These are phyloP conservation scores for Debaryomycetaceae sp. DNA, from an alignment of 1,139 yeast genomes.

Conservation along the genomic window DNA sequence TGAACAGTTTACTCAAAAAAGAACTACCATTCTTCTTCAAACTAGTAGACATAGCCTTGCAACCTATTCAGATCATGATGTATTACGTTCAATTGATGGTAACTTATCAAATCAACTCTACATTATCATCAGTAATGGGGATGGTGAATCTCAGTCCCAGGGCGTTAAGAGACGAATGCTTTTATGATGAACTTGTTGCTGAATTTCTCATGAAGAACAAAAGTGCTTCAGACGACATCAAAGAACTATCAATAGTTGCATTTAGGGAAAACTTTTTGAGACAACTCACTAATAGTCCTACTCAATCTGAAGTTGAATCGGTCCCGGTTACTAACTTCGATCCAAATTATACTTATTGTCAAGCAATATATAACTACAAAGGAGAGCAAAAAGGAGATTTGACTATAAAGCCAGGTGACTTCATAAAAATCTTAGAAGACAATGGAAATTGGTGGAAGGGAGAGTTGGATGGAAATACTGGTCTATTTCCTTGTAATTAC, in stretches of 20 bases:
- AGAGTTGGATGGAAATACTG: conserved; percentile 41
- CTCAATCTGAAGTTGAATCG: not conserved
- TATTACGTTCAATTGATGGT: conserved; percentile 29
- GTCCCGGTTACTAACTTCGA: conserved; percentile 1
- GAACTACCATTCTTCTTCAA: conserved; percentile 39
- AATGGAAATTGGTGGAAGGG: conserved; percentile 64
- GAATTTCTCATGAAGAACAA: conserved; percentile 10
- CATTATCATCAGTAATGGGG: conserved; percentile 14
- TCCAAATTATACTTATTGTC: conserved; percentile 16
- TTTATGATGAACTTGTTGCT: conserved; percentile 7
- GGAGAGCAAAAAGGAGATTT: conserved; percentile 45
- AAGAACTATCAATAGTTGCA: conserved; percentile 17
- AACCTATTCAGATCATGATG: conserved; percentile 23
- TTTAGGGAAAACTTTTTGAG: conserved; percentile 17
- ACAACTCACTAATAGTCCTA: conserved; percentile 6
- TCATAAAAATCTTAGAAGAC: conserved; percentile 39
- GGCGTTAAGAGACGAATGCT: conserved; percentile 5
- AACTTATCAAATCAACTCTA: conserved; percentile 21
- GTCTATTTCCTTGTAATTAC: conserved; percentile 56
- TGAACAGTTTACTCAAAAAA: conserved; percentile 29
- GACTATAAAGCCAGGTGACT: conserved; percentile 46
- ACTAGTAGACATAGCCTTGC: conserved; percentile 21
- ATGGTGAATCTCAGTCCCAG: conserved; percentile 9
- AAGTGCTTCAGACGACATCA: conserved; percentile 14
- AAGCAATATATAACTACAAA: conserved; percentile 30